phyloP scores from a whole-genome alignment of 2,329 filamentous ascomycete genomes.

The Colletotrichum tropicale region DNA sequence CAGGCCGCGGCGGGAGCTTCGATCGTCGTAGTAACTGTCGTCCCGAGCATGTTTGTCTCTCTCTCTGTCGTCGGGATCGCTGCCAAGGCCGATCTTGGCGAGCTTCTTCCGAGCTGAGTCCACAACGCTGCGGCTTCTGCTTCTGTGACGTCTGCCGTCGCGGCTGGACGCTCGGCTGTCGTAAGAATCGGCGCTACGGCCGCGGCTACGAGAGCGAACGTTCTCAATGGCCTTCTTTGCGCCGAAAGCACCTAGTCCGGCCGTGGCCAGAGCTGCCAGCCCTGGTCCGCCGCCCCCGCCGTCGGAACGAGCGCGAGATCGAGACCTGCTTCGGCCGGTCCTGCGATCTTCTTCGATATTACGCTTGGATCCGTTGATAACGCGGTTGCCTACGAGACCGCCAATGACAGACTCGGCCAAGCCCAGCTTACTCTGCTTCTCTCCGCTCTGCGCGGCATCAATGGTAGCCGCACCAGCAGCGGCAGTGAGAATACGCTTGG shows the following conservation, averaged over 20 bases:
- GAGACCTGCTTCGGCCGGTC: conserved; percentile 71
- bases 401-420: conserved; percentile 87
- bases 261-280: conserved; percentile 67
- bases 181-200: conserved; percentile 51
- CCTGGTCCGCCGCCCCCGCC: conserved; percentile 49
- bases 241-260: conserved; percentile 63
- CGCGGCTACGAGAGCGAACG: conserved; percentile 60
- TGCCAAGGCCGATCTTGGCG: conserved; percentile 65
- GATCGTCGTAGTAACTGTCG: conserved; percentile 47
- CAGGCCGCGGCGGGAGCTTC: conserved; percentile 38
- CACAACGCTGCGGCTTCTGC: conserved; percentile 70
- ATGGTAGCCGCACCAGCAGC: conserved; percentile 86
- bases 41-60: conserved; percentile 39
- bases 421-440: conserved; percentile 80
- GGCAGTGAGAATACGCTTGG: conserved; percentile 88
- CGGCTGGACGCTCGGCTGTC: conserved; percentile 35
- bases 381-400: conserved; percentile 82
- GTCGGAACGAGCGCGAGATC: conserved; percentile 67
- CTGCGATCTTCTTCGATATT: conserved; percentile 66
- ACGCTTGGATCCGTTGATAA: conserved; percentile 79
- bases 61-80: conserved; percentile 46
- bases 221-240: conserved; percentile 63
- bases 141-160: conserved; percentile 32
- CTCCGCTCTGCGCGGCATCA: conserved; percentile 75
- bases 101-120: conserved; percentile 65